These are phyloP conservation scores for Solanum appendiculatum DNA, from an alignment of 257 asterid genomes.

Conservation along the genomic window DNA sequence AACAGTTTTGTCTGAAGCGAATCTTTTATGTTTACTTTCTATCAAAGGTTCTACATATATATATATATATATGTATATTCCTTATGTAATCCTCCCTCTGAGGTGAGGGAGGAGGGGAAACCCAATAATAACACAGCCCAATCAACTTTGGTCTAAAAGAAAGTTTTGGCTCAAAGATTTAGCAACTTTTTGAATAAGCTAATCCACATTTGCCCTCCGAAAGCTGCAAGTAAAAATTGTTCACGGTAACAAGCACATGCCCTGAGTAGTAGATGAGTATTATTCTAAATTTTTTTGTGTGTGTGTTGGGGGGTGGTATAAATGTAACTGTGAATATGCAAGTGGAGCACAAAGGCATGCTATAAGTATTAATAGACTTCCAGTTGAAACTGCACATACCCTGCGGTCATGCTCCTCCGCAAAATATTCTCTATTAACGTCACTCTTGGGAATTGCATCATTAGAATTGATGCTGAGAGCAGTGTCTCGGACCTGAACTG, in stretches of 20 bases:
- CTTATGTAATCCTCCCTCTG: not conserved
- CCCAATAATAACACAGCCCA: not conserved
- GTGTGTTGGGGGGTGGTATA: not conserved
- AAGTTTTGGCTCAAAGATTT: not conserved
- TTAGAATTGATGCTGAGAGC: constrained; percentile 79
- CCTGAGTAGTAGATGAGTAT: not conserved
- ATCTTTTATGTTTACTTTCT: not conserved
- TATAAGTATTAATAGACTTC: not conserved
- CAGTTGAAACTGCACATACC: constrained; percentile 28
- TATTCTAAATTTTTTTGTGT: not conserved
- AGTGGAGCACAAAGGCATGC: not conserved
- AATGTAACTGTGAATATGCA: not conserved
- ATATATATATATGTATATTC: not conserved
- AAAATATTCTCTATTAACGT: constrained; percentile 85
- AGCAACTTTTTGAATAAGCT: not conserved
- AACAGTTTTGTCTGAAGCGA: not conserved
- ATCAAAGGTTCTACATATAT: not conserved
- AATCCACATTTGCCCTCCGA: not conserved
- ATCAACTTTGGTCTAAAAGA: not conserved
- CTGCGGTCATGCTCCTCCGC: constrained; percentile 98
- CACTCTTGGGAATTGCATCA: constrained; percentile 97
- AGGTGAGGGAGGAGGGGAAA: not conserved
- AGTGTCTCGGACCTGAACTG: constrained; percentile 97
- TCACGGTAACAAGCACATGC: not conserved
- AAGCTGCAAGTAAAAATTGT: not conserved